Percentiles rank a stretch among this genome's conserved stretches.
phyloP scores from a whole-genome alignment of 2,329 filamentous ascomycete genomes.

The Epichloe gansuensis region DNA sequence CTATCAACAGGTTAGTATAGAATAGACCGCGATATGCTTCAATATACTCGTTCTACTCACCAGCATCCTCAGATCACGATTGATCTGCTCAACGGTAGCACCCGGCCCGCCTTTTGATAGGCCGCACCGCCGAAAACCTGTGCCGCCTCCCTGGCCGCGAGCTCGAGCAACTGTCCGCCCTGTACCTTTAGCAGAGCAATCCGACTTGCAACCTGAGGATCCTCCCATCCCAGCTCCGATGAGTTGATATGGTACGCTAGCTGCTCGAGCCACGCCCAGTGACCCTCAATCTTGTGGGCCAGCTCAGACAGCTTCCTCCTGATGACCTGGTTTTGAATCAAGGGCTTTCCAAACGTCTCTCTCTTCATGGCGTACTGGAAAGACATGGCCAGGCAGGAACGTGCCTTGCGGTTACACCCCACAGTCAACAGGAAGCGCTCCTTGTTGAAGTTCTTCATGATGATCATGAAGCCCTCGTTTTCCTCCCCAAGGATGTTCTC shows the following conservation, averaged over 20 bases:
- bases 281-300: constrained; percentile 46
- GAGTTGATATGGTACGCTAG: constrained; percentile 40
- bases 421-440: constrained; percentile 48
- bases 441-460: constrained; percentile 46
- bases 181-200: constrained; percentile 32
- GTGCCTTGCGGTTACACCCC: constrained; percentile 43
- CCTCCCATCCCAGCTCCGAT: constrained; percentile 14
- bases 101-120: constrained; percentile 36
- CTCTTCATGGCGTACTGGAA: constrained; percentile 38
- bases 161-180: constrained; percentile 35
- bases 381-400: constrained; percentile 41
- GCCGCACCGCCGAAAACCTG: constrained; percentile 42
- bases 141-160: constrained; percentile 38
- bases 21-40: background rate
- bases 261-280: constrained; percentile 51
- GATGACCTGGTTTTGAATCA: constrained; percentile 48
- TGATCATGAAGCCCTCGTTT: constrained; percentile 42
- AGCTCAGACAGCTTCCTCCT: constrained; percentile 47
- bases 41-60: constrained; percentile 5
- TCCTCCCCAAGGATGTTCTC: constrained; percentile 32
- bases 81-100: constrained; percentile 39
- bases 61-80: constrained; percentile 32
- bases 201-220: constrained; percentile 19
- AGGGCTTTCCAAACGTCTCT: constrained; percentile 45
- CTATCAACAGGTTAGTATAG: constrained; percentile 16